Percentiles rank a stretch among this genome's conserved stretches.
Conservation (phyloP, 768 basidiomycete species). For the Tulasnella sp. region DNA sequence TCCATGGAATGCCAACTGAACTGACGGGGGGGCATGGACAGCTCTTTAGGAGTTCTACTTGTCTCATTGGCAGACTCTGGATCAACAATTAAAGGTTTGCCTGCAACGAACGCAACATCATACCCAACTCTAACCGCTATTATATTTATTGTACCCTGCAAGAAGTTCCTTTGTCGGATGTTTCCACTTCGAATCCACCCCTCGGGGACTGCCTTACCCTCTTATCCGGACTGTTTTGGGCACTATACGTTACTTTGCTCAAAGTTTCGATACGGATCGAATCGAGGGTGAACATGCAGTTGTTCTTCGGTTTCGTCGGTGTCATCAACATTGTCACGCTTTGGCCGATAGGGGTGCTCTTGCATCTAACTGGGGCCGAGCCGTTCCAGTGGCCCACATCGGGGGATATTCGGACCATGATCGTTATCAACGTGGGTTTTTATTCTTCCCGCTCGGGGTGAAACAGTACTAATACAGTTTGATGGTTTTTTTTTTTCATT, state of each 20-base stretch:
- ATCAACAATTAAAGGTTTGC: not conserved
- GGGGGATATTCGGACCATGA: constrained; percentile 36
- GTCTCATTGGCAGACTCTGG: constrained; percentile 14
- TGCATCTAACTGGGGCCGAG: constrained; percentile 67
- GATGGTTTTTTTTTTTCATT: not conserved
- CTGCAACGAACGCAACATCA: constrained; percentile 17
- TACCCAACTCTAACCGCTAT: constrained; percentile 19
- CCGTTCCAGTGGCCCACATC: constrained; percentile 56
- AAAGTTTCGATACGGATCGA: constrained; percentile 78
- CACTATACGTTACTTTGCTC: constrained; percentile 76
- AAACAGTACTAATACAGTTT: not conserved
- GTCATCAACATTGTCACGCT: constrained; percentile 66
- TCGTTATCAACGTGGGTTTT: constrained; percentile 45
- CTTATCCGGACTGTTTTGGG: constrained; percentile 79
- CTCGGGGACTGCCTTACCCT: constrained; percentile 79
- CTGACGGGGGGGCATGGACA: not conserved
- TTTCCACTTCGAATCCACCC: constrained; percentile 29
- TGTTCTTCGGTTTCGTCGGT: constrained; percentile 92
- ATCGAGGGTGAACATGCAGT: constrained; percentile 80
- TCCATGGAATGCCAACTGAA: not conserved
- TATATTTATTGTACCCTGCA: no score
- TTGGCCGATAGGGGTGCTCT: constrained; percentile 67
- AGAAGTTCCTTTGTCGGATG: constrained; percentile 7
- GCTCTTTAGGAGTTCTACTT: constrained; percentile 17
- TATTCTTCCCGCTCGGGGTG: not conserved